Evolutionary conservation across 306 rosid genomes (phyloP).

Genomic region (Ormosia semicastrata): DNA sequence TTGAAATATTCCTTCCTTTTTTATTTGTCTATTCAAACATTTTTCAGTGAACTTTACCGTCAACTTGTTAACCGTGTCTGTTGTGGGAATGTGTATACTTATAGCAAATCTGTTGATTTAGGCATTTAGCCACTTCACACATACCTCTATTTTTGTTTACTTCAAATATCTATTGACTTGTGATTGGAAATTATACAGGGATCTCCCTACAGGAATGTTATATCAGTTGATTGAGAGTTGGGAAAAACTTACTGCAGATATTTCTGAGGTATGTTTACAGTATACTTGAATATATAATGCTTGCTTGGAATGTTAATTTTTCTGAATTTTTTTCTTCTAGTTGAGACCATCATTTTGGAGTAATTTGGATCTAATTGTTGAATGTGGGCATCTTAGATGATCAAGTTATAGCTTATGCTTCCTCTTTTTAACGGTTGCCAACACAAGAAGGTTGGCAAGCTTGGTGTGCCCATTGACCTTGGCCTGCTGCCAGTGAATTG

Average conservation of each 20-base stretch:
- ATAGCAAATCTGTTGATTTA: background rate
- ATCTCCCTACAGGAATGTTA: conserved; percentile 61
- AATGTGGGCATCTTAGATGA: conserved; percentile 11
- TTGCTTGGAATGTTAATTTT: conserved; percentile 21
- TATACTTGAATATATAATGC: conserved; percentile 1
- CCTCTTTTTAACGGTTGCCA: conserved; percentile 11
- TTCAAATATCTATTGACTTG: conserved; percentile 8
- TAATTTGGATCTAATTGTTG: background rate
- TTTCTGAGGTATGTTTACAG: conserved; percentile 59
- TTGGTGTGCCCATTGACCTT: background rate
- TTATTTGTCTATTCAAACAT: background rate
- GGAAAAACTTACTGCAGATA: conserved; percentile 58
- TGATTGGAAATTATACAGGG: conserved; percentile 57
- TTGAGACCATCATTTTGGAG: background rate
- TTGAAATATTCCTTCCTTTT: conserved; percentile 1
- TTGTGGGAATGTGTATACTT: background rate
- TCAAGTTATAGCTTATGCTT: background rate
- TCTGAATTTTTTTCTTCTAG: background rate
- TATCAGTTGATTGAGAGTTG: conserved; percentile 65
- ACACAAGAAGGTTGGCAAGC: background rate
- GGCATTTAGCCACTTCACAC: conserved; percentile 5
- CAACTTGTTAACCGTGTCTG: background rate
- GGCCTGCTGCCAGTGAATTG: background rate
- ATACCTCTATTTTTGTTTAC: background rate
- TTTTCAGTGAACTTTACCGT: background rate